Percentiles rank a stretch among this genome's conserved stretches.
phyloP scores from a whole-genome alignment of 805 yeast species.

The Huiozyma naganishii region DNA sequence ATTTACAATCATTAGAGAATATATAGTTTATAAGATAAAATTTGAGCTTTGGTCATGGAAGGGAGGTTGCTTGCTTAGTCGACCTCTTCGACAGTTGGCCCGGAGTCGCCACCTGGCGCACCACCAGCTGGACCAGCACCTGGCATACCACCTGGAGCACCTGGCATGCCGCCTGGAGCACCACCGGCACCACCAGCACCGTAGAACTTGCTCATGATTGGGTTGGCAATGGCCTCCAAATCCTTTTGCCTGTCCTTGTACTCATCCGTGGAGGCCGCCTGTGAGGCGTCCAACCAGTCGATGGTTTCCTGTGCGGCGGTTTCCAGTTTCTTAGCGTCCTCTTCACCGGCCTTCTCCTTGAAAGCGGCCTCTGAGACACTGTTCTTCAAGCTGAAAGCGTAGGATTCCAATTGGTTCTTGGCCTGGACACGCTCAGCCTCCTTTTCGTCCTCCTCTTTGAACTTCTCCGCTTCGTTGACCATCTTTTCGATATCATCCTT shows the following conservation, averaged over 20 bases:
- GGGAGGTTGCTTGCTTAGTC: constrained; percentile 31
- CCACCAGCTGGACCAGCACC: constrained; percentile 42
- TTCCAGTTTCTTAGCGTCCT: constrained; percentile 56
- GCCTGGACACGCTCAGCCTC: constrained; percentile 88
- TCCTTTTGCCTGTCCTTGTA: constrained; percentile 89
- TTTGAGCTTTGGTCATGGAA: too few relatives aligned
- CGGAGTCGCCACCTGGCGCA: constrained; percentile 30
- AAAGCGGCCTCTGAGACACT: constrained; percentile 63
- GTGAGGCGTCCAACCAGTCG: constrained; percentile 87
- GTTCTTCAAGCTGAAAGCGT: constrained; percentile 86
- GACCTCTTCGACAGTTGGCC: constrained; percentile 78
- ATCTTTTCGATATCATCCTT: constrained; percentile 96
- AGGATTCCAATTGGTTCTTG: constrained; percentile 92
- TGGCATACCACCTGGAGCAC: constrained; percentile 42
- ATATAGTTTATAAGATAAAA: too few relatives aligned
- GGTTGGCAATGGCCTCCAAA: constrained; percentile 89
- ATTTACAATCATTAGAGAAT: too few relatives aligned
- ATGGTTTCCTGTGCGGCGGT: constrained; percentile 80
- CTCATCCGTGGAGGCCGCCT: constrained; percentile 88
- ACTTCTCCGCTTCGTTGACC: constrained; percentile 97
- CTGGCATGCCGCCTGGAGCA: constrained; percentile 43
- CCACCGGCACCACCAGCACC: constrained; percentile 77
- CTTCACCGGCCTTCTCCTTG: constrained; percentile 68
- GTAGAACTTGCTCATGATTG: constrained; percentile 94
- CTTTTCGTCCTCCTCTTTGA: constrained; percentile 91